Conservation (phyloP, 495 filamentous ascomycete species). For the Thermothielavioides terrestris region DNA sequence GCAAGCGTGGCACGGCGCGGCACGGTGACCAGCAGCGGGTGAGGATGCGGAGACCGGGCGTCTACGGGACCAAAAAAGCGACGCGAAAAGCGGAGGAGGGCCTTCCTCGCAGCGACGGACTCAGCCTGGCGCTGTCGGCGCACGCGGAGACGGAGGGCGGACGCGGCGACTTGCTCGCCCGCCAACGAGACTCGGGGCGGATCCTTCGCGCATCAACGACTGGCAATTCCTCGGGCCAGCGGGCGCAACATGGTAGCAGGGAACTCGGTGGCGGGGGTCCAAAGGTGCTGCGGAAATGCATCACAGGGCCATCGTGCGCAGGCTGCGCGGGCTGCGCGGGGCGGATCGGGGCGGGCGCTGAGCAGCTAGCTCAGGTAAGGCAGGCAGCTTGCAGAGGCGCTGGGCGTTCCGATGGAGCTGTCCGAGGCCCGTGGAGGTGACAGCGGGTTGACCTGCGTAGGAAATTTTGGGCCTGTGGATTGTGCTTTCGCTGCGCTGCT, state of each 20-base stretch:
- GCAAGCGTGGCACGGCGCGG: conserved; percentile 3
- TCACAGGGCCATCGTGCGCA: conserved; percentile 27
- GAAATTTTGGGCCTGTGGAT: conserved; percentile 9
- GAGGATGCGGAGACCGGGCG: background rate
- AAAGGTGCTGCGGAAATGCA: conserved; percentile 21
- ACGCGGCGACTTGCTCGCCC: conserved; percentile 18
- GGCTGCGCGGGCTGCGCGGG: conserved; percentile 8
- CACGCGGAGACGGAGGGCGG: conserved; percentile 6
- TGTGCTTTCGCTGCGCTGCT: background rate
- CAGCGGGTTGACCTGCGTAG: conserved; percentile 3
- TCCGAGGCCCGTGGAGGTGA: conserved; percentile 1
- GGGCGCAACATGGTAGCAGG: conserved; percentile 26
- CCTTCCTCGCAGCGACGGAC: background rate
- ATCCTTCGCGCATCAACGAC: conserved; percentile 26
- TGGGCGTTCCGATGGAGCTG: conserved; percentile 7
- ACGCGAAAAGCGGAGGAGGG: background rate
- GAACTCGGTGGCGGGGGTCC: conserved; percentile 8
- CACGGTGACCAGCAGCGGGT: conserved; percentile 1
- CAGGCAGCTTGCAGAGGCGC: too few species aligned
- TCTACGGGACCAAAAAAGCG: background rate
- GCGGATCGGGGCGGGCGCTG: conserved; percentile 3
- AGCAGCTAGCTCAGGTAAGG: conserved; percentile 4
- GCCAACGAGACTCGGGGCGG: conserved; percentile 14
- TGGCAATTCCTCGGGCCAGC: conserved; percentile 11
- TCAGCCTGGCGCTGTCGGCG: too few species aligned